phyloP scores from a whole-genome alignment of 352 stramenopile genomes.

The Pythium coloratum region DNA sequence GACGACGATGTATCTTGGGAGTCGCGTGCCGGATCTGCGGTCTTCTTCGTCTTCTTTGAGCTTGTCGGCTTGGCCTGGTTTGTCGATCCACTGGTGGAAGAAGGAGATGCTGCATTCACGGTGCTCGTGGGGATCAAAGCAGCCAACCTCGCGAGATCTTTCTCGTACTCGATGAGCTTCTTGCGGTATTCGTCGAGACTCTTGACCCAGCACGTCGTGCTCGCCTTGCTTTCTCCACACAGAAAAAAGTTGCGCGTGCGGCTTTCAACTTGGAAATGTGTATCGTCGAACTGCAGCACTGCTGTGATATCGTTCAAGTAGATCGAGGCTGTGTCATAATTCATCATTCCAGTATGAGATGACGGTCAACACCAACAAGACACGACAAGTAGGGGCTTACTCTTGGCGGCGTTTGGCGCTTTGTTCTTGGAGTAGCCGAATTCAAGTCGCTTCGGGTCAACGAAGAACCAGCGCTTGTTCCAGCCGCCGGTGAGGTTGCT shows the following conservation, averaged over 20 bases:
- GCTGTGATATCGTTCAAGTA: constrained; percentile 88
- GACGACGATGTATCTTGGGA: constrained; percentile 21
- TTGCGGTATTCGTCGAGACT: constrained; percentile 81
- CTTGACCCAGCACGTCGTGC: constrained; percentile 76
- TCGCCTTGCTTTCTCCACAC: constrained; percentile 82
- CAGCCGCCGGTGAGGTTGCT: constrained; percentile 73
- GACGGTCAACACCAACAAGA: background rate
- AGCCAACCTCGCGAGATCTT: constrained; percentile 43
- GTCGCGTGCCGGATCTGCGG: constrained; percentile 19
- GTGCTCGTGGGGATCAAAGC: constrained; percentile 14
- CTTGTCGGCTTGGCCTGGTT: constrained; percentile 12
- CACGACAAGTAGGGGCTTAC: constrained; percentile 31
- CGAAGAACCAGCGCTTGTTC: constrained; percentile 89
- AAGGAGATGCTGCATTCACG: background rate
- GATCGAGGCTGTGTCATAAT: constrained; percentile 56
- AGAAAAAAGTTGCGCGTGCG: constrained; percentile 85
- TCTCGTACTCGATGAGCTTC: constrained; percentile 68
- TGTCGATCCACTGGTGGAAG: background rate
- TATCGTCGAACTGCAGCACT: constrained; percentile 83
- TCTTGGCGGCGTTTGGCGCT: constrained; percentile 39
- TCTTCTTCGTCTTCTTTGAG: constrained; percentile 31
- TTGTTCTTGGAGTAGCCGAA: constrained; percentile 74
- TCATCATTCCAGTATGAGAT: background rate
- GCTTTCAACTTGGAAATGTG: constrained; percentile 84
- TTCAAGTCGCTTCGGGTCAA: constrained; percentile 69